These are phyloP conservation scores for Cyberlindnera xylosilytica DNA, from an alignment of 805 yeast genomes.

Conservation along the genomic window DNA sequence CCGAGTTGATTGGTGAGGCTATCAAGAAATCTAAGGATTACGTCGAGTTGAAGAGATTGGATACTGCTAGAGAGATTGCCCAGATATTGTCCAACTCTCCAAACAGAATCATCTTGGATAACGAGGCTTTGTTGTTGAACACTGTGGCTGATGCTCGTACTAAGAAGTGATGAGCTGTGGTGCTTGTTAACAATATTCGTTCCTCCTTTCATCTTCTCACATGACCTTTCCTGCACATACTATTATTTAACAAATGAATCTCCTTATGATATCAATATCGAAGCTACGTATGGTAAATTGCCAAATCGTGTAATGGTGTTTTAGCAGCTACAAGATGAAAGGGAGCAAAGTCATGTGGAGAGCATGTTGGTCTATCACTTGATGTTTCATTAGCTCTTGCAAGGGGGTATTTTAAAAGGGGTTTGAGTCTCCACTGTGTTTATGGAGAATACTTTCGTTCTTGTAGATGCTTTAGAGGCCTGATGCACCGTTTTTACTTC, in stretches of 20 bases:
- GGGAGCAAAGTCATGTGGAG: too few relatives aligned
- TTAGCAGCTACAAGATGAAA: too few relatives aligned
- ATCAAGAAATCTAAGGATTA: conserved; percentile 94
- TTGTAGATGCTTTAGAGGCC: too few relatives aligned
- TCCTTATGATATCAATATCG: background rate
- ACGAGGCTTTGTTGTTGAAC: conserved; percentile 86
- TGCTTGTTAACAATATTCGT: too few relatives aligned
- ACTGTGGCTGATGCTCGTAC: conserved; percentile 76
- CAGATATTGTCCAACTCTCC: conserved; percentile 80
- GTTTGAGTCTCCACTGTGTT: too few relatives aligned
- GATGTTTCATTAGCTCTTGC: too few relatives aligned
- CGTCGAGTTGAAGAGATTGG: conserved; percentile 94
- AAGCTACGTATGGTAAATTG: background rate
- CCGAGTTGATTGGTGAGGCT: conserved; percentile 98
- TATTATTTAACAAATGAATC: background rate
- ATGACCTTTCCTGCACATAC: conserved; percentile 4
- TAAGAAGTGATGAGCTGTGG: conserved; percentile 21
- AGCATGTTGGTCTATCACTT: too few relatives aligned
- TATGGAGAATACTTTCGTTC: background rate
- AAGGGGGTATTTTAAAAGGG: background rate
- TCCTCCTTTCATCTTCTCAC: background rate
- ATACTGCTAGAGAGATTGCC: conserved; percentile 96
- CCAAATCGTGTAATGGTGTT: too few relatives aligned
- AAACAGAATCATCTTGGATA: conserved; percentile 86
- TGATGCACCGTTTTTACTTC: too few relatives aligned